Percentiles rank a stretch among this genome's conserved stretches.
These are phyloP conservation scores for Waltergamsia citrina DNA, from an alignment of 2,329 filamentous ascomycete species.

Conservation along the genomic window DNA sequence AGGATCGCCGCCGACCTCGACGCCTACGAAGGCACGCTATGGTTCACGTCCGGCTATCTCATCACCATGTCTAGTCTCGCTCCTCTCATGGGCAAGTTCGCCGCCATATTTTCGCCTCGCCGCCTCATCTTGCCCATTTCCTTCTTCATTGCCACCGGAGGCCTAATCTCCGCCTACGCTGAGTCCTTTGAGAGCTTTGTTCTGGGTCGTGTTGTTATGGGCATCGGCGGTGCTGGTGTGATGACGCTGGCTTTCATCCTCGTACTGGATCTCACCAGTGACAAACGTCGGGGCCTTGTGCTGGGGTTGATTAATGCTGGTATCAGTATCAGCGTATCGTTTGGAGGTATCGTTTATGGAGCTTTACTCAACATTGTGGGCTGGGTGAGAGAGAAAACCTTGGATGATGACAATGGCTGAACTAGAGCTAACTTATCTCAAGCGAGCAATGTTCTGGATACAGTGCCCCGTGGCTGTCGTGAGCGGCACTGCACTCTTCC, in stretches of 20 bases:
- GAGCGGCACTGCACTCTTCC: constrained; percentile 51
- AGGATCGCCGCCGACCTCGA: constrained; percentile 66
- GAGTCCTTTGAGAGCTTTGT: constrained; percentile 53
- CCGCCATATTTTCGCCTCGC: constrained; percentile 63
- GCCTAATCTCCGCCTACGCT: constrained; percentile 54
- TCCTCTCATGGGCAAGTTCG: constrained; percentile 62
- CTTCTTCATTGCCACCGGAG: constrained; percentile 48
- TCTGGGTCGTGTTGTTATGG: constrained; percentile 56
- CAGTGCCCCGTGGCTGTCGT: constrained; percentile 57
- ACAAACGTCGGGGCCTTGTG: constrained; percentile 59
- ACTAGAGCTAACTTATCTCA: not conserved
- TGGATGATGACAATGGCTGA: too few species aligned
- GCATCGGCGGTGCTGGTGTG: constrained; percentile 61
- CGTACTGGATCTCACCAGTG: constrained; percentile 62
- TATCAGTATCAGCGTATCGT: constrained; percentile 61
- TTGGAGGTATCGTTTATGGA: constrained; percentile 63
- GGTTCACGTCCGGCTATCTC: constrained; percentile 75
- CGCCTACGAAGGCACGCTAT: constrained; percentile 63
- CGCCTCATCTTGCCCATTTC: constrained; percentile 55
- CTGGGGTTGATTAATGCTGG: constrained; percentile 67
- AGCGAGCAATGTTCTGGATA: constrained; percentile 64
- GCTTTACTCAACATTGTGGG: constrained; percentile 53
- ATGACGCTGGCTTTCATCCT: constrained; percentile 68
- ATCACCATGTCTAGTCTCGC: constrained; percentile 51
- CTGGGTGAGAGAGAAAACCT: constrained; percentile 47